Conservation (phyloP, 2,329 filamentous ascomycete species). For the Diatrype stigma region DNA sequence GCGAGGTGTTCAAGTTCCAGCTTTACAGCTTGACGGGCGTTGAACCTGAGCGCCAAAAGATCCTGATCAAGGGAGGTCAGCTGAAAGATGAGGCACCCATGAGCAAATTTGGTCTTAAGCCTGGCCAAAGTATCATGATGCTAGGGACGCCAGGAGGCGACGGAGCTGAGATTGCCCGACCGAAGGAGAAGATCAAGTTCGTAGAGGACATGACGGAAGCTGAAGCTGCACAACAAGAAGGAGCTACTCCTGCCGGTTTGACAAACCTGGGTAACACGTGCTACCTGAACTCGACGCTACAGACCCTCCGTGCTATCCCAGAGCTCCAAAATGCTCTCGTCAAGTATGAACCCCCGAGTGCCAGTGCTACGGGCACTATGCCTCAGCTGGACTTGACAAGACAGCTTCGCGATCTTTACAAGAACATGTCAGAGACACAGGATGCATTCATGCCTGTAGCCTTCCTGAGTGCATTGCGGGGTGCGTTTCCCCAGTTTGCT, state of each 20-base stretch:
- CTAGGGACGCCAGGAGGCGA: constrained; percentile 81
- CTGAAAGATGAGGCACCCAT: constrained; percentile 93
- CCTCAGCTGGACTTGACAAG: constrained; percentile 68
- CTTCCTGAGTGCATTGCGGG: constrained; percentile 77
- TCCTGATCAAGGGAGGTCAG: constrained; percentile 88
- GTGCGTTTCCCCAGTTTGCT: constrained; percentile 85
- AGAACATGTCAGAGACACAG: constrained; percentile 84
- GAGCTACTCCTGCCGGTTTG: constrained; percentile 82
- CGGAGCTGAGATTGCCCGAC: constrained; percentile 59
- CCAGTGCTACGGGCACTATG: constrained; percentile 19
- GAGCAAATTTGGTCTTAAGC: constrained; percentile 77
- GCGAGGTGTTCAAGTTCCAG: constrained; percentile 93
- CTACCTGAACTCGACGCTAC: constrained; percentile 97
- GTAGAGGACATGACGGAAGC: constrained; percentile 97
- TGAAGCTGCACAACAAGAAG: constrained; percentile 76
- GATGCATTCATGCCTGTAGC: constrained; percentile 77
- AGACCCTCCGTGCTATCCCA: constrained; percentile 81
- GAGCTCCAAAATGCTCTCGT: constrained; percentile 79
- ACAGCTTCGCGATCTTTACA: constrained; percentile 78
- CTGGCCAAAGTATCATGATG: constrained; percentile 89
- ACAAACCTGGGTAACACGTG: constrained; percentile 96
- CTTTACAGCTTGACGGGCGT: constrained; percentile 93
- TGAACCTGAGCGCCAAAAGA: constrained; percentile 93
- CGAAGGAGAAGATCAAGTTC: constrained; percentile 80
- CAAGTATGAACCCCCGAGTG: constrained; percentile 43